These are phyloP conservation scores for Colletotrichum phormii DNA, from an alignment of 2,329 filamentous ascomycete genomes.

Conservation along the genomic window DNA sequence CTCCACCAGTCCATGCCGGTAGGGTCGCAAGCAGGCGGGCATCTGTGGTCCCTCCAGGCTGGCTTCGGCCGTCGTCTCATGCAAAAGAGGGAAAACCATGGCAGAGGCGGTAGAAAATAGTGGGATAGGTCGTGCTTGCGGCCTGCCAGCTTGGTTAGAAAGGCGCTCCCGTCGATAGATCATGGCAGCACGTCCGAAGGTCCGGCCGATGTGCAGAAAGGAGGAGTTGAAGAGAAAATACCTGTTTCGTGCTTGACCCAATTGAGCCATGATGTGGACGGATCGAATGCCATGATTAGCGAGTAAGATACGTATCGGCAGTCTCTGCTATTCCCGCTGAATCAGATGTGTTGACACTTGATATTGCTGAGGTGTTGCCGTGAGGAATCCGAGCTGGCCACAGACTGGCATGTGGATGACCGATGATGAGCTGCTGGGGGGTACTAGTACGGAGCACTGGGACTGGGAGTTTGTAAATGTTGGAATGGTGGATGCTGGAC, in stretches of 20 bases:
- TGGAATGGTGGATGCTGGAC: neutral
- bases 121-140: slow-evolving; percentile 4
- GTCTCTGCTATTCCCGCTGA: neutral
- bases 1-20: slow-evolving; percentile 9
- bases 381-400: neutral
- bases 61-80: slow-evolving; percentile 11
- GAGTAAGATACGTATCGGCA: neutral
- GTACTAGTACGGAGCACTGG: no score
- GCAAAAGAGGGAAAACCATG: slow-evolving; percentile 12
- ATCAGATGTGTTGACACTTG: neutral
- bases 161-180: neutral
- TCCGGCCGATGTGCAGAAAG: neutral
- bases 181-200: neutral
- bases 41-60: slow-evolving; percentile 7
- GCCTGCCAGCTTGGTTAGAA: neutral
- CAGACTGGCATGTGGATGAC: slow-evolving; percentile 6
- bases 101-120: slow-evolving; percentile 3
- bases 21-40: slow-evolving; percentile 20
- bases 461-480: neutral
- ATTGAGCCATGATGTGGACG: neutral
- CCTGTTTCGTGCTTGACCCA: neutral
- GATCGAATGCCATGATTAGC: neutral
- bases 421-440: neutral
- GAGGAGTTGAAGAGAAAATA: neutral
- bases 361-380: neutral